Evolutionary conservation across 1,284 basidiomycete genomes (phyloP).

Genomic region (Cutaneotrichosporon sp.): DNA sequence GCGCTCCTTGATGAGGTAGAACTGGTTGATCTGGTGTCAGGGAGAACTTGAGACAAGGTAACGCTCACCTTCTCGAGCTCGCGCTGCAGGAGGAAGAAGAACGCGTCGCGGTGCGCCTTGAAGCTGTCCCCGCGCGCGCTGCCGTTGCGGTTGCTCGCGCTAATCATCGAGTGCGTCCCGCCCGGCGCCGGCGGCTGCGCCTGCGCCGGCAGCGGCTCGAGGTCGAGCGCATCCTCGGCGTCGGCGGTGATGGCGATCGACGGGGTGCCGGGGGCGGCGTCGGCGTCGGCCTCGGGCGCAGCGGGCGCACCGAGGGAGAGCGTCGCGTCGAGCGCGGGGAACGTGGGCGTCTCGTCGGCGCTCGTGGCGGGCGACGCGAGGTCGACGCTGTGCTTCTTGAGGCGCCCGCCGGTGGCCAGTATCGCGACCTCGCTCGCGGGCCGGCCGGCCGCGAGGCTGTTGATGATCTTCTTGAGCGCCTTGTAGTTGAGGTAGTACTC

Average conservation of each 20-base stretch:
- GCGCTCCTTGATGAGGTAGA: constrained; percentile 97
- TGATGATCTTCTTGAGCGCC: constrained; percentile 73
- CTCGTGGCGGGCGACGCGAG: constrained; percentile 11
- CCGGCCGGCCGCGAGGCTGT: constrained; percentile 86
- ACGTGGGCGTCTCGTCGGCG: constrained; percentile 18
- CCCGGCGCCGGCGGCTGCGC: constrained; percentile 47
- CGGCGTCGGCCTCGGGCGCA: not conserved
- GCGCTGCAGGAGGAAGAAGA: constrained; percentile 98
- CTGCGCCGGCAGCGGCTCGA: constrained; percentile 50
- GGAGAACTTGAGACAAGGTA: too few species aligned
- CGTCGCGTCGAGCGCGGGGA: constrained; percentile 5
- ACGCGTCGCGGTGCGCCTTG: constrained; percentile 92
- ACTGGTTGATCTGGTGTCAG: constrained; percentile 86
- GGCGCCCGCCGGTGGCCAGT: constrained; percentile 78
- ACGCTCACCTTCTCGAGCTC: constrained; percentile 88
- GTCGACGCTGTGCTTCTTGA: constrained; percentile 57
- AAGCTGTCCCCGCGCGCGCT: constrained; percentile 59
- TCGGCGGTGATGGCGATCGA: constrained; percentile 1
- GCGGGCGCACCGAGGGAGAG: not conserved
- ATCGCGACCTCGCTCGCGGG: constrained; percentile 86
- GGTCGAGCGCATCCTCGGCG: constrained; percentile 26
- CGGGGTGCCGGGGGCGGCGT: not conserved
- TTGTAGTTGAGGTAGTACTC: constrained; percentile 98
- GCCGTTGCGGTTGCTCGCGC: constrained; percentile 15
- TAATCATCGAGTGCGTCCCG: constrained; percentile 28